Evolutionary conservation across 208 protist species (phyloP), one percentile per base, ranked within the genome.

Genomic region (Leishmania tarentolae): DNA sequence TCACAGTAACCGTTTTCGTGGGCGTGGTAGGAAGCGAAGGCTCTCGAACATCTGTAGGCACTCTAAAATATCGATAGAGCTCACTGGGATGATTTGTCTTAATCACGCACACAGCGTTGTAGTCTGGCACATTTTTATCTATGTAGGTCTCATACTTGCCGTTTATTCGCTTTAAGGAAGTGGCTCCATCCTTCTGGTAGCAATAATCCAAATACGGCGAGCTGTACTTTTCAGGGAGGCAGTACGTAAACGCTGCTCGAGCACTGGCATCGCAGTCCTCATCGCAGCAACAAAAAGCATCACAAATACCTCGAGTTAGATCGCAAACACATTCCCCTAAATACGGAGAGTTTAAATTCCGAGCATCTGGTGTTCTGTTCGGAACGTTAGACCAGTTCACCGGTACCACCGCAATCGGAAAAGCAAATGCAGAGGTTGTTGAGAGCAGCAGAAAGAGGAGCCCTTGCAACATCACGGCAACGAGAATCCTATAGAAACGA

Each of bases 271-370:
- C 85, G 74, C 91, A 97, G 73, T 97, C 93, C 4, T 72, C 50
- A 71, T 97, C 93, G 73, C 92, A 95, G 74, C 93, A 97, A 61
- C 93, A 97, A 78, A 94, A 90, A 17, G 87, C 79, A 76, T 95
- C 92, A 82, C 93, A 97, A 11, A 89, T 44, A 15, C 87, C 90
- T 76, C 86, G 87, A 21, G 87, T 95, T 35, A 89, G 53, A 76
- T 97, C 91, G 65, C 93, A 97, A 47, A 95, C 87, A 73, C 91
- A 97, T 35, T 91, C 83, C 17, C 92, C 92, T 37, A 97, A 75
- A 87, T 88, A 94, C 1, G 91, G 90, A n/a, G 91, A 94, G 74
- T 93, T 86, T 52, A 97, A 83, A 82, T 91, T 94, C 0, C 92
- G 89, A 17, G 77, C 63, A 37, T 52, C 69, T 28, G 86, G 84